Base-by-base conservation (phyloP, 805 yeast genomes). In the Myxozyma lipomycoides region DNA sequence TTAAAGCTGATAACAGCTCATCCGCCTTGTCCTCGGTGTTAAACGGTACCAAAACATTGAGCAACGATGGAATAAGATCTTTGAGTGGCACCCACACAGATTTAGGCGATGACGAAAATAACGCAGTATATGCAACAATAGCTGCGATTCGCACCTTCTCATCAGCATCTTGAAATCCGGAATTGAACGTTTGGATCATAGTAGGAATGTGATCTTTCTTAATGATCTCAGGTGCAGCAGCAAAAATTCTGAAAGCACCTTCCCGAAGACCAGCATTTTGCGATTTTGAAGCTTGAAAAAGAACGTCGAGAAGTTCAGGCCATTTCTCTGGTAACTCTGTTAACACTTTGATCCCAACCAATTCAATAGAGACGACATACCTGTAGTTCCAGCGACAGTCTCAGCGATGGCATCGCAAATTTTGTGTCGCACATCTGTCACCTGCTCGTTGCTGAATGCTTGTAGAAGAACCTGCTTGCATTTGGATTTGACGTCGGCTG, bases 391-490 rank as follows among this genome's bases (percentile, higher is more conserved):
- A 42, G 73, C 77, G 1, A 96, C 95, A 41, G 91, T 79, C 69
- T 90, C 98, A 0, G 97, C 86, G 43, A 93, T 84, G 6, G 95
- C 95, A 72, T 93, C 98, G 1, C 96, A 83, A 43, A 93, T 72
- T 65, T 91, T 93, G 68, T 91, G 96, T 65, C 97, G 82, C 28
- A 88, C 88, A 56, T 78, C 79, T 55, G 79, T 80, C n/a, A 84
- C 72, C 65, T 83, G 87, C 52, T 76, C 82, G 9, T 80, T 66
- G 26, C 63, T 52, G 62, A 91, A 87, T 15, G 96, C 98, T 51
- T 77, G 77, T 58, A 90, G 73, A 35, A 91, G 75, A 21, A 79
- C 73, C 17, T 72, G 60, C 58, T 95, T 79, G 45, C 91, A 79
- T 62, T 83, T 84, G 35, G 63, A 67, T 52, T 79, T 74, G 2